Percentiles rank a stretch among this genome's conserved stretches.
Conservation (phyloP, 2,329 filamentous ascomycete species). For the Apiospora marii region DNA sequence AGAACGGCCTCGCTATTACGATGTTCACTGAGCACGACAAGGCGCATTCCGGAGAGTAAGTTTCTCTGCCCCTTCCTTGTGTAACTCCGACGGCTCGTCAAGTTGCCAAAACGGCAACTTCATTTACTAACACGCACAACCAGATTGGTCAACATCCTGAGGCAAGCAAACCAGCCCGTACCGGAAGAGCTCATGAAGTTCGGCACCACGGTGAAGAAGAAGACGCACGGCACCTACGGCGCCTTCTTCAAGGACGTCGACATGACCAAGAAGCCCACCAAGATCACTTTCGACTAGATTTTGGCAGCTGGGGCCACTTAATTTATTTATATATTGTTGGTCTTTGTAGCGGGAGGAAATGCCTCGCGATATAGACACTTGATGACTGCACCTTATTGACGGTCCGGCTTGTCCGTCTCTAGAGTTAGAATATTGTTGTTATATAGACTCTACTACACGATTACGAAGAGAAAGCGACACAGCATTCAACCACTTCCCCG, state of each 20-base stretch:
- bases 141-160: slow-evolving; percentile 92
- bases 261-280: slow-evolving; percentile 83
- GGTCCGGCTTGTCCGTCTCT: not conserved
- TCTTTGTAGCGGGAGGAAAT: not conserved
- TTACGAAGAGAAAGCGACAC: not conserved
- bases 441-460: not conserved
- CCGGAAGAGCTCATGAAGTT: slow-evolving; percentile 94
- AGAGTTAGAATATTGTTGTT: slow-evolving; percentile 2
- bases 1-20: slow-evolving; percentile 82
- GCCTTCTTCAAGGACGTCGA: slow-evolving; percentile 94
- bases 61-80: not conserved
- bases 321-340: not conserved
- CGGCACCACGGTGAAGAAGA: slow-evolving; percentile 98
- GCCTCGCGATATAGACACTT: slow-evolving; percentile 1
- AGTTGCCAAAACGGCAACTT: not conserved
- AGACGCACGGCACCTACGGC: slow-evolving; percentile 93
- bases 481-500: slow-evolving; percentile 37
- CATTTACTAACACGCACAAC: slow-evolving; percentile 34
- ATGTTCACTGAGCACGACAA: slow-evolving; percentile 97
- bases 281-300: slow-evolving; percentile 82
- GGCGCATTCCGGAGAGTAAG: slow-evolving; percentile 84
- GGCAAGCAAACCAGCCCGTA: slow-evolving; percentile 88
- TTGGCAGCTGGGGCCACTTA: not conserved
- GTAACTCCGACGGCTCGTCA: not conserved
- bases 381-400: not conserved